Evolutionary conservation across 306 rosid genomes (phyloP), one percentile per base, ranked within the genome.

Genomic region (Amphicarpaea edgeworthii): DNA sequence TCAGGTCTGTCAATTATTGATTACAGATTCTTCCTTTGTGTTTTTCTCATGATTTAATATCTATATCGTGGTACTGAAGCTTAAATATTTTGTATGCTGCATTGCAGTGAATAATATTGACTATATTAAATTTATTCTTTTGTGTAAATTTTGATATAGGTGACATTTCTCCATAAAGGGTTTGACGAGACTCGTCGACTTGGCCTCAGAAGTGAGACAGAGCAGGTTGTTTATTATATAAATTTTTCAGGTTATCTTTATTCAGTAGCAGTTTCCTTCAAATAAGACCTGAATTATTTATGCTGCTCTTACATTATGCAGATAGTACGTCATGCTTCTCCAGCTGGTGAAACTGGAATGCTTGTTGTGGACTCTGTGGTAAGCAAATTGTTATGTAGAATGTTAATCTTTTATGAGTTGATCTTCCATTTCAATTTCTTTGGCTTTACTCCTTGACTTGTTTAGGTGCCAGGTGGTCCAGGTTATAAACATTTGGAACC

Each of bases 381-480:
- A 72, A 86, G 93, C 73, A 78, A 60, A 63, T 64, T 75, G 58
- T 32, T 68, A 2, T 64, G 16, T 55, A 64, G 53, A 38, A 62
- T 65, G 21, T 34, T 68, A 34, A 26, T 58, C 12, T 43, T 79
- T 49, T 49, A 8, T 55, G 6, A 17, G 46, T 66, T 71, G 61
- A 50, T 53, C 53, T 72, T 66, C 67, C 58, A 32, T 60, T 67
- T 76, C 24, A 71, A 73, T 54, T 79, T 83, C 58, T 58, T 46
- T 23, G 60, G 69, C 71, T 61, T 64, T 71, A 80, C 69, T 67
- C 41, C 64, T 82, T 73, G 76, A 68, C 73, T 69, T 84, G 79
- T 85, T 82, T 85, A 95, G 97, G 98, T 95, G 66, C 97, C 98
- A 60, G 98, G 97, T 32, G 96, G 98, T 62, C 98, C 97, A 28